A percentile compares a stretch with the other conserved stretches of the same genome.
Evolutionary conservation across 345 rosid species (phyloP).

Genomic region (Murraya koenigii): DNA sequence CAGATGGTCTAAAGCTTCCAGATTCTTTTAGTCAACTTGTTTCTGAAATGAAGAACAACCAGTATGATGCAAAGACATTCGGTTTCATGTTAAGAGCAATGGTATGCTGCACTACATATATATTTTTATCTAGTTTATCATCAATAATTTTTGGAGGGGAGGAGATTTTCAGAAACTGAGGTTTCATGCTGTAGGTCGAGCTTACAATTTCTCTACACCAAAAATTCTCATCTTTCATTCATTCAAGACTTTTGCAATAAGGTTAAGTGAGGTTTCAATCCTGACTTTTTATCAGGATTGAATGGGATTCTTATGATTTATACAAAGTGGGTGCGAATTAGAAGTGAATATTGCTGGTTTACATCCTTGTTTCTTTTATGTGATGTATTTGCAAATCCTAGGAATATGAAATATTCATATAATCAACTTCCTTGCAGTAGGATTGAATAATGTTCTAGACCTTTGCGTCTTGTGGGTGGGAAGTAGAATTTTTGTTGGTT

Average conservation of each 20-base stretch:
- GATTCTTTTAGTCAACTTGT: constrained; percentile 85
- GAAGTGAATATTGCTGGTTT: background rate
- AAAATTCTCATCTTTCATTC: background rate
- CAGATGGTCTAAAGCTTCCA: constrained; percentile 81
- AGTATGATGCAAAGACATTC: constrained; percentile 86
- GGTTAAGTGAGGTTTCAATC: background rate
- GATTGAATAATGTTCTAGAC: background rate
- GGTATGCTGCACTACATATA: constrained; percentile 43
- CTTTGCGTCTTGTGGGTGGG: background rate
- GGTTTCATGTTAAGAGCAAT: constrained; percentile 78
- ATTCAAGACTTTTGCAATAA: background rate
- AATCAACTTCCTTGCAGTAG: background rate
- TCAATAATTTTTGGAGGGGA: background rate
- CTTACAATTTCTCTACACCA: background rate
- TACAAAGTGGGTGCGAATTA: background rate
- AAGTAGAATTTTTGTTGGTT: background rate
- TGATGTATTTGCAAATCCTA: background rate
- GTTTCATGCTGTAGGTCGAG: background rate
- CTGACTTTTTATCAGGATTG: background rate
- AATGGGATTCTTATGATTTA: background rate
- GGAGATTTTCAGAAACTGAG: background rate
- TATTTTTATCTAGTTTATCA: too few relatives aligned
- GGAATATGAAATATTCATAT: background rate
- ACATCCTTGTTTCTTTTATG: background rate
- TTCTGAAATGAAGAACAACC: constrained; percentile 78